Evolutionary conservation across 345 rosid species (phyloP).

Genomic region (Laguncularia racemosa): DNA sequence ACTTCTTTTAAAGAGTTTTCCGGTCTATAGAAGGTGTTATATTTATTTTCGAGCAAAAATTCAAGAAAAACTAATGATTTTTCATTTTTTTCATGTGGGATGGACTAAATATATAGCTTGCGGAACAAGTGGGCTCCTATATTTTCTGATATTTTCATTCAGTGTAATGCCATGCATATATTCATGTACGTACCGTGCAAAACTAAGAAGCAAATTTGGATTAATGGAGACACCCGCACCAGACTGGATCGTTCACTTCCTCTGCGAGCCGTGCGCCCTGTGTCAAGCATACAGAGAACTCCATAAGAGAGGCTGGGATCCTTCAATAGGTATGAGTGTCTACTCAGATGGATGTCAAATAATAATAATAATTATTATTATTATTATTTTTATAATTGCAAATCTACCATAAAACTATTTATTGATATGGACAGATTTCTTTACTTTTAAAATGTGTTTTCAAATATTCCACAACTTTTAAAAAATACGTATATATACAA

Average conservation of each 20-base stretch:
- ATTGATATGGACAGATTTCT: no score
- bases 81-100: no score
- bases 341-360: no score
- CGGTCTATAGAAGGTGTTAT: no score
- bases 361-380: no score
- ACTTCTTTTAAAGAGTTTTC: no score
- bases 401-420: no score
- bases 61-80: neutral
- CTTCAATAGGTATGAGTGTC: constrained; percentile 36
- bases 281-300: constrained; percentile 78
- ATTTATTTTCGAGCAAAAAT: no score
- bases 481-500: no score
- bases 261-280: constrained; percentile 66
- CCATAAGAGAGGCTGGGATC: constrained; percentile 51
- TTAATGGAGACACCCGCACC: constrained; percentile 56
- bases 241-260: constrained; percentile 50
- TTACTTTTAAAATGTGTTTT: no score
- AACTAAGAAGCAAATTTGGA: constrained; percentile 51
- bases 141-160: constrained; percentile 23
- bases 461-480: no score
- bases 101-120: constrained; percentile 32
- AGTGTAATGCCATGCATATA: constrained; percentile 42
- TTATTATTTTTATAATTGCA: no score
- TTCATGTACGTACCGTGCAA: constrained; percentile 58
- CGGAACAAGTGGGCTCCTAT: constrained; percentile 38